Conservation (phyloP, 2,329 filamentous ascomycete genomes). For the Cryphonectria nitschkei region DNA sequence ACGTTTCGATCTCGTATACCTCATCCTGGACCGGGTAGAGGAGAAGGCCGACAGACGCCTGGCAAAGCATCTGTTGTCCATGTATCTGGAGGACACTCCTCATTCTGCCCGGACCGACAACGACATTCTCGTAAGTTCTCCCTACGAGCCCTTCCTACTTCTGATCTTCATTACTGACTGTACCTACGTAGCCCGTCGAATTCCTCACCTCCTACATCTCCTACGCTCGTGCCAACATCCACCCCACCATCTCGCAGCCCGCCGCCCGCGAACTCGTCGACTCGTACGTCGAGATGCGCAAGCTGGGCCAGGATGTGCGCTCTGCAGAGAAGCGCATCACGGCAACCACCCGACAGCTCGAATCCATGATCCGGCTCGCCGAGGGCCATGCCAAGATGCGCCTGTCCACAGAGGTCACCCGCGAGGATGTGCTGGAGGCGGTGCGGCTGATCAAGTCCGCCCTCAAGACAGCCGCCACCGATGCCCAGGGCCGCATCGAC, state of each 20-base stretch:
- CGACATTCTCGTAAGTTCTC: constrained; percentile 75
- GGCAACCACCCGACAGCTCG: constrained; percentile 92
- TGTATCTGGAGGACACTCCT: constrained; percentile 95
- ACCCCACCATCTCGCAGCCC: constrained; percentile 78
- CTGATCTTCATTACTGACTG: constrained; percentile 13
- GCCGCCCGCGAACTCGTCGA: constrained; percentile 84
- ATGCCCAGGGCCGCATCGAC: constrained; percentile 89
- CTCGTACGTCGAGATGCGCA: constrained; percentile 92
- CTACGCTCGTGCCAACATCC: constrained; percentile 84
- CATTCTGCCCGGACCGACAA: constrained; percentile 75
- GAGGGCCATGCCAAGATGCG: constrained; percentile 99
- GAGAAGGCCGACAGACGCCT: constrained; percentile 87
- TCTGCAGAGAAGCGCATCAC: constrained; percentile 94
- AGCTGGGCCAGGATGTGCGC: constrained; percentile 85
- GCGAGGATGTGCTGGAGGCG: constrained; percentile 84
- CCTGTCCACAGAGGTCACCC: constrained; percentile 74
- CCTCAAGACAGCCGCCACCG: constrained; percentile 96
- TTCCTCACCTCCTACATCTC: constrained; percentile 97
- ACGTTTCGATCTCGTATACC: constrained; percentile 94
- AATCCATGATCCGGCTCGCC: constrained; percentile 96
- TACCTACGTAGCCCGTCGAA: constrained; percentile 71
- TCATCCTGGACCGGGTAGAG: constrained; percentile 92
- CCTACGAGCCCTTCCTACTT: not conserved
- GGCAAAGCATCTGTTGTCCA: constrained; percentile 88
- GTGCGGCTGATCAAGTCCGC: constrained; percentile 91